Conservation (phyloP, 1,284 basidiomycete species). For the Microbotryum violaceum region DNA sequence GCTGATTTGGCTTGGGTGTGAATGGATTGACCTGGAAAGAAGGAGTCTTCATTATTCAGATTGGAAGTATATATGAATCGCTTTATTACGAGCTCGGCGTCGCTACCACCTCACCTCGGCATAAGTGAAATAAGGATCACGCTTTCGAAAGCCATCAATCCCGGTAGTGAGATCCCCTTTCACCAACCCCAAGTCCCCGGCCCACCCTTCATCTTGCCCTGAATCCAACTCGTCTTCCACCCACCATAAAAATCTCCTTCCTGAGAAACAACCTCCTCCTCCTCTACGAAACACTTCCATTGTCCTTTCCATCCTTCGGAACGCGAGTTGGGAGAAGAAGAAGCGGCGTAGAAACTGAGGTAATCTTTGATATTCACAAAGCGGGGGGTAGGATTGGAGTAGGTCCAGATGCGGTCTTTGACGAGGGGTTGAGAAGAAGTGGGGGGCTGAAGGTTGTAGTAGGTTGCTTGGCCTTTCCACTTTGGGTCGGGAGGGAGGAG, state of each 20-base stretch:
- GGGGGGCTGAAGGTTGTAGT: slow-evolving; percentile 34
- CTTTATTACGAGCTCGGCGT: no score
- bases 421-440: slow-evolving; percentile 14
- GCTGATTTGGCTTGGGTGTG: no score
- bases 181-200: slow-evolving; percentile 39
- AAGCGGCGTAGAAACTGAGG: slow-evolving; percentile 38
- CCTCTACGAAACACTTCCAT: slow-evolving; percentile 41
- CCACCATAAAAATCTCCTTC: slow-evolving; percentile 41
- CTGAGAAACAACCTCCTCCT: slow-evolving; percentile 38
- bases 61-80: no score
- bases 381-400: slow-evolving; percentile 34
- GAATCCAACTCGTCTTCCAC: slow-evolving; percentile 37
- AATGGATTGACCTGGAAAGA: no score
- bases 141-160: no score
- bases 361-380: slow-evolving; percentile 39
- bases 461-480: slow-evolving; percentile 41
- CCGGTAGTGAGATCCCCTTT: not conserved
- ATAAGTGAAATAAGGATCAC: no score
- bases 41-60: no score
- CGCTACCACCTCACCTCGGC: no score
- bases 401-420: slow-evolving; percentile 39
- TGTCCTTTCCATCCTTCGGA: slow-evolving; percentile 2
- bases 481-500: slow-evolving; percentile 1
- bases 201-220: slow-evolving; percentile 39
- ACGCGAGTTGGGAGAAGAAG: slow-evolving; percentile 15